phyloP scores from a whole-genome alignment of 75 land plant species.

The Selaginella tamariscina region DNA sequence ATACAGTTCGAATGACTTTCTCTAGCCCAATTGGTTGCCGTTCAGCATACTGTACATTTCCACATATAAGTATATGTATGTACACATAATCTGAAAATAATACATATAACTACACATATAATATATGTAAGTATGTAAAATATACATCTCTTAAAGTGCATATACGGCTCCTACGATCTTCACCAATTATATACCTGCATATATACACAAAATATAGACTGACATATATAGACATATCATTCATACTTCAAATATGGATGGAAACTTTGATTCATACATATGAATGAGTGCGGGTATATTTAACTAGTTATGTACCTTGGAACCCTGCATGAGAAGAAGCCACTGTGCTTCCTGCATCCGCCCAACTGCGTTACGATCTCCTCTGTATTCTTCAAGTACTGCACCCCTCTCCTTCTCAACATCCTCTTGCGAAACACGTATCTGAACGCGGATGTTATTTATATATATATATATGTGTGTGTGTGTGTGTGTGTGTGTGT shows the following conservation, averaged over 20 bases:
- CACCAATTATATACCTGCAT: neutral
- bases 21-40: slow-evolving; percentile 91
- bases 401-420: slow-evolving; percentile 97
- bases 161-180: too few relatives aligned
- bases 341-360: slow-evolving; percentile 97
- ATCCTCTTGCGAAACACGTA: slow-evolving; percentile 82
- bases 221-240: neutral
- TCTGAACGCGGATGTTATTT: too few relatives aligned
- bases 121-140: too few relatives aligned
- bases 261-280: neutral
- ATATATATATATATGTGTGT: too few relatives aligned
- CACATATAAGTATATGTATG: neutral
- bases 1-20: slow-evolving; percentile 68
- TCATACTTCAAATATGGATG: neutral
- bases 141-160: too few relatives aligned
- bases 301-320: slow-evolving; percentile 71
- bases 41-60: slow-evolving; percentile 74
- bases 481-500: too few relatives aligned
- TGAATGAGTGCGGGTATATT: neutral
- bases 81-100: too few relatives aligned
- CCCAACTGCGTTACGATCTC: slow-evolving; percentile 81
- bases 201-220: neutral
- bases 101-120: too few relatives aligned
- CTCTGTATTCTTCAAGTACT: slow-evolving; percentile 89
- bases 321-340: slow-evolving; percentile 86